These are phyloP conservation scores for Fusarium domesticum DNA, from an alignment of 2,329 filamentous ascomycete genomes.

Conservation along the genomic window DNA sequence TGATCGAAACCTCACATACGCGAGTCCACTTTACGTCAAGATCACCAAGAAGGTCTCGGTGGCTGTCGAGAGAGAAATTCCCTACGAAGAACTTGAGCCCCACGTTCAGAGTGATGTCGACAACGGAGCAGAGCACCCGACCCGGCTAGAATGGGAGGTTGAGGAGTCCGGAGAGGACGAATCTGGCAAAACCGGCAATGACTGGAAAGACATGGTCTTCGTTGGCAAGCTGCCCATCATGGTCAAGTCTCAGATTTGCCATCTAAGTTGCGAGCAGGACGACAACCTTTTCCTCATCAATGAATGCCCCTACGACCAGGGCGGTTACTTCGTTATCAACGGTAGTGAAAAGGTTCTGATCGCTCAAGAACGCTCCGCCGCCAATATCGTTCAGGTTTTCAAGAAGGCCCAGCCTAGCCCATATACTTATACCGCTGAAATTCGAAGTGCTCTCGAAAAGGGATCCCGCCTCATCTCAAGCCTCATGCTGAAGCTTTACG, in stretches of 20 bases:
- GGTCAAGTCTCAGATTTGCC: conserved; percentile 96
- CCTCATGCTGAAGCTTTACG: conserved; percentile 83
- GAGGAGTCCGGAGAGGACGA: conserved; percentile 54
- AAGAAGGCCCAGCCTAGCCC: conserved; percentile 93
- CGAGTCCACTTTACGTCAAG: conserved; percentile 83
- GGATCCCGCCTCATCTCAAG: conserved; percentile 93
- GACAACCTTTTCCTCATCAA: conserved; percentile 87
- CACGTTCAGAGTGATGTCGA: conserved; percentile 58
- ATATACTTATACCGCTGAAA: conserved; percentile 91
- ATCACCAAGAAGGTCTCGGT: conserved; percentile 83
- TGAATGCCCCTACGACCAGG: conserved; percentile 97
- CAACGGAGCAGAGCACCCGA: conserved; percentile 55
- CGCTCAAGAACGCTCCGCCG: conserved; percentile 93
- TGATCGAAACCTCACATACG: conserved; percentile 92
- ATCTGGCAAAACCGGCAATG: conserved; percentile 46
- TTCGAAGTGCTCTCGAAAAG: conserved; percentile 93
- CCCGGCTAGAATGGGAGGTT: conserved; percentile 58
- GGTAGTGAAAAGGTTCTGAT: conserved; percentile 98
- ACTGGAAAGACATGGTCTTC: conserved; percentile 71
- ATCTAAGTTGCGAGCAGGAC: conserved; percentile 78
- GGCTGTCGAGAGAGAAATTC: conserved; percentile 71
- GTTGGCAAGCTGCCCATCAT: conserved; percentile 96
- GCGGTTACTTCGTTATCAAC: conserved; percentile 99
- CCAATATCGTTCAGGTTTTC: conserved; percentile 99
- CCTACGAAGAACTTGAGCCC: conserved; percentile 62